These are phyloP conservation scores for Colletotrichum magnum DNA, from an alignment of 2,329 filamentous ascomycete genomes.

Conservation along the genomic window DNA sequence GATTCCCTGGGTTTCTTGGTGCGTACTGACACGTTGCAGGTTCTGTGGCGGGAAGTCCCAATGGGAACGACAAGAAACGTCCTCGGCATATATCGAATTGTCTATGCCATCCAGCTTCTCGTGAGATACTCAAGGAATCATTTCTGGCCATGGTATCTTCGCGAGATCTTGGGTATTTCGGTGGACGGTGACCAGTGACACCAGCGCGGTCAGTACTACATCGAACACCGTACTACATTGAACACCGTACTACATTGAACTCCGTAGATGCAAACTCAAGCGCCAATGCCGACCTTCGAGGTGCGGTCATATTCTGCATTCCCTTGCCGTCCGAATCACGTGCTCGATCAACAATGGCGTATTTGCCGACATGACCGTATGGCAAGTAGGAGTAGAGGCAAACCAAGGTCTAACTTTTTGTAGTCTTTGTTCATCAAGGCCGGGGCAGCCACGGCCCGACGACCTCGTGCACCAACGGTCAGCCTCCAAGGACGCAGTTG, in stretches of 20 bases:
- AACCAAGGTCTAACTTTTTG: too few relatives aligned
- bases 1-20: background rate
- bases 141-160: slow-evolving; percentile 12
- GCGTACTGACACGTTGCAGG: background rate
- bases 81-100: slow-evolving; percentile 6
- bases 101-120: slow-evolving; percentile 15
- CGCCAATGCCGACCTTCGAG: background rate
- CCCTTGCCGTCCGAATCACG: too few relatives aligned
- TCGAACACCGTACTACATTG: background rate
- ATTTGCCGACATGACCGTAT: too few relatives aligned
- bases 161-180: slow-evolving; percentile 1
- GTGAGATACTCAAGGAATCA: background rate
- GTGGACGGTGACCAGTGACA: too few relatives aligned
- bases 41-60: slow-evolving; percentile 9
- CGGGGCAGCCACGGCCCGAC: too few relatives aligned
- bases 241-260: background rate
- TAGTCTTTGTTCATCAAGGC: too few relatives aligned
- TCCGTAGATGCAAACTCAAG: background rate
- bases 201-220: background rate
- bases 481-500: too few relatives aligned
- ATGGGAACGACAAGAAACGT: slow-evolving; percentile 7
- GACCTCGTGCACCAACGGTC: too few relatives aligned
- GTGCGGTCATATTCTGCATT: background rate
- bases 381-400: too few relatives aligned
- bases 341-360: too few relatives aligned